phyloP scores from a whole-genome alignment of 169 alveolate species.

The Plasmodium yoelii region DNA sequence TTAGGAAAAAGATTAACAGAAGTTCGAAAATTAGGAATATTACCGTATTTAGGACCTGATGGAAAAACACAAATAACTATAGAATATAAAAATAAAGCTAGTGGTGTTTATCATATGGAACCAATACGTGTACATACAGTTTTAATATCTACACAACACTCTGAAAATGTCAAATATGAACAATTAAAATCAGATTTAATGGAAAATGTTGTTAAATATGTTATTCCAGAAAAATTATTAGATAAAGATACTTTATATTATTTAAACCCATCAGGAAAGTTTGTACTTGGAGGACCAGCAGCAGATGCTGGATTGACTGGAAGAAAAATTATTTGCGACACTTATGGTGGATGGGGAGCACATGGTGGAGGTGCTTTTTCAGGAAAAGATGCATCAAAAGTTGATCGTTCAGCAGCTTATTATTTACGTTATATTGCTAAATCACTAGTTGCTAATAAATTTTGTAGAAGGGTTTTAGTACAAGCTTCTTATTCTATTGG shows the following conservation, averaged over 20 bases:
- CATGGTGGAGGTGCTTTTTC: constrained; percentile 99
- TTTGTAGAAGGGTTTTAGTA: constrained; percentile 96
- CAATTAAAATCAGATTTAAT: constrained; percentile 88
- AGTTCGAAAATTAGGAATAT: constrained; percentile 92
- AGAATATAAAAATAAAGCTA: constrained; percentile 86
- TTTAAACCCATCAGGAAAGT: constrained; percentile 97
- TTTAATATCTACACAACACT: constrained; percentile 94
- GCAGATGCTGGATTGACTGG: constrained; percentile 99
- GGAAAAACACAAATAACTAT: constrained; percentile 98
- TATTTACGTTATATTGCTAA: constrained; percentile 98
- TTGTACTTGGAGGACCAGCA: constrained; percentile 99
- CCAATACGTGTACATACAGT: constrained; percentile 96
- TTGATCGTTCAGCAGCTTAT: constrained; percentile 99
- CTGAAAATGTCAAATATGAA: constrained; percentile 84
- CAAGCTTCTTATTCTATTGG: constrained; percentile 99
- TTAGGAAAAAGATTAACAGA: constrained; percentile 95
- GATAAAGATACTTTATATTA: constrained; percentile 95
- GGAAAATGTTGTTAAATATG: constrained; percentile 94
- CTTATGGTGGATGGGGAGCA: constrained; percentile 99
- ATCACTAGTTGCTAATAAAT: constrained; percentile 95
- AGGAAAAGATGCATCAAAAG: constrained; percentile 99
- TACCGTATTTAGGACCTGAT: constrained; percentile 98
- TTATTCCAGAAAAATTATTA: constrained; percentile 93
- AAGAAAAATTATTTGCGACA: constrained; percentile 98
- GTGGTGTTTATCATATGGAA: constrained; percentile 90